phyloP scores from a whole-genome alignment of 2,329 filamentous ascomycete genomes.

The Stachybotrys elegans region DNA sequence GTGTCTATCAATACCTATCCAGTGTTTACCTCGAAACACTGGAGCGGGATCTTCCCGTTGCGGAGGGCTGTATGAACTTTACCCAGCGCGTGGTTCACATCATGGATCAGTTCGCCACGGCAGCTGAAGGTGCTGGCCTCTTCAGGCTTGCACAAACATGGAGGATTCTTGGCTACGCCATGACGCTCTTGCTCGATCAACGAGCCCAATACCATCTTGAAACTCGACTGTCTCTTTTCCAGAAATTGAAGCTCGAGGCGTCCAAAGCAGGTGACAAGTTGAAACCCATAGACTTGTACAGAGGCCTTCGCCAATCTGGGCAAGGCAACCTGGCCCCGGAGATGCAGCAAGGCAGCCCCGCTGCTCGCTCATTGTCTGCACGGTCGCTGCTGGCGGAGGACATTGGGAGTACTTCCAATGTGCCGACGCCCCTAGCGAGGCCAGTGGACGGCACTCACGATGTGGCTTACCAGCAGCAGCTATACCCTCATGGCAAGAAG shows the following conservation, averaged over 20 bases:
- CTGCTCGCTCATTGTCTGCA: conserved; percentile 25
- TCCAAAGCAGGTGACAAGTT: conserved; percentile 20
- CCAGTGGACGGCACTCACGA: conserved; percentile 37
- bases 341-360: conserved; percentile 20
- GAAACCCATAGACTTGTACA: conserved; percentile 19
- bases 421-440: conserved; percentile 53
- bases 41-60: conserved; percentile 39
- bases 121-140: conserved; percentile 51
- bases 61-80: conserved; percentile 30
- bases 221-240: conserved; percentile 35
- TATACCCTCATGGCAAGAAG: conserved; percentile 24
- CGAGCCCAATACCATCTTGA: conserved; percentile 55
- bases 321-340: conserved; percentile 27
- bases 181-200: conserved; percentile 46
- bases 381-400: conserved; percentile 50
- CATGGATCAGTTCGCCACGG: conserved; percentile 51
- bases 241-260: conserved; percentile 24
- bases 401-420: conserved; percentile 58
- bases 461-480: conserved; percentile 20
- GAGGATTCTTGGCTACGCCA: conserved; percentile 54
- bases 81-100: conserved; percentile 44
- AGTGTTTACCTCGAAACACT: conserved; percentile 52
- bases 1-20: conserved; percentile 52
- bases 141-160: conserved; percentile 61
- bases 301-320: conserved; percentile 5